These are phyloP conservation scores for Mycotypha africana DNA, from an alignment of 371 early-diverging fungal genomes.

Conservation along the genomic window DNA sequence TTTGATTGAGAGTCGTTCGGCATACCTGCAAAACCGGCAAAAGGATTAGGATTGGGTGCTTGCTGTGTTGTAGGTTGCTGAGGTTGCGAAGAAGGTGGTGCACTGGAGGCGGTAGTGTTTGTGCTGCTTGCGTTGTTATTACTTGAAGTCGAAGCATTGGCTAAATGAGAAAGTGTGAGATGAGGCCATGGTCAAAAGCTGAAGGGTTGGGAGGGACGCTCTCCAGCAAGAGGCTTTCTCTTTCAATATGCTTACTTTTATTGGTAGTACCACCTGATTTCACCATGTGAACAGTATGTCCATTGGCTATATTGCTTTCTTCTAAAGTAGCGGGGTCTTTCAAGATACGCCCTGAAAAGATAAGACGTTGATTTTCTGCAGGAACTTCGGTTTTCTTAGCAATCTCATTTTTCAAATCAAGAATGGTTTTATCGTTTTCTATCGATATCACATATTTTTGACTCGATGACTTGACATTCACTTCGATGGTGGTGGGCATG, in stretches of 20 bases:
- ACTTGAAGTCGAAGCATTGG: background rate
- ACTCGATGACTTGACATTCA: constrained; percentile 83
- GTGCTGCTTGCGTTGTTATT: constrained; percentile 18
- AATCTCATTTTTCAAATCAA: constrained; percentile 75
- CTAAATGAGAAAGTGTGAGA: too few species aligned
- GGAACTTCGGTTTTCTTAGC: constrained; percentile 64
- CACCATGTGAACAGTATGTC: constrained; percentile 83
- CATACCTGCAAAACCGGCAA: constrained; percentile 36
- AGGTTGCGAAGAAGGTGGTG: constrained; percentile 24
- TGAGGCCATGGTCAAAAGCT: too few species aligned
- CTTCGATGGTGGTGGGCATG: constrained; percentile 32
- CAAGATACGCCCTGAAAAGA: constrained; percentile 90
- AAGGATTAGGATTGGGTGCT: constrained; percentile 23
- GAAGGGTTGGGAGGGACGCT: too few species aligned
- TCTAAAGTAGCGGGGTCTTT: constrained; percentile 84
- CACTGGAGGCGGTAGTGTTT: constrained; percentile 17
- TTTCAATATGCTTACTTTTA: constrained; percentile 3
- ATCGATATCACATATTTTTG: constrained; percentile 69
- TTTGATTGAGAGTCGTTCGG: constrained; percentile 39
- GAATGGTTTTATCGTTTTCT: constrained; percentile 61
- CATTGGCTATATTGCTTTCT: constrained; percentile 77
- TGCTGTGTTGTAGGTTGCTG: constrained; percentile 12
- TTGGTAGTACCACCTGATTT: constrained; percentile 38
- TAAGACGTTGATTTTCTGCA: constrained; percentile 84
- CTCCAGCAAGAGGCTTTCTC: background rate